A percentile compares a stretch with the other conserved stretches of the same genome.
Evolutionary conservation across 2,329 filamentous ascomycete genomes (phyloP).

Genomic region (Ascochyta viciae-villosae): DNA sequence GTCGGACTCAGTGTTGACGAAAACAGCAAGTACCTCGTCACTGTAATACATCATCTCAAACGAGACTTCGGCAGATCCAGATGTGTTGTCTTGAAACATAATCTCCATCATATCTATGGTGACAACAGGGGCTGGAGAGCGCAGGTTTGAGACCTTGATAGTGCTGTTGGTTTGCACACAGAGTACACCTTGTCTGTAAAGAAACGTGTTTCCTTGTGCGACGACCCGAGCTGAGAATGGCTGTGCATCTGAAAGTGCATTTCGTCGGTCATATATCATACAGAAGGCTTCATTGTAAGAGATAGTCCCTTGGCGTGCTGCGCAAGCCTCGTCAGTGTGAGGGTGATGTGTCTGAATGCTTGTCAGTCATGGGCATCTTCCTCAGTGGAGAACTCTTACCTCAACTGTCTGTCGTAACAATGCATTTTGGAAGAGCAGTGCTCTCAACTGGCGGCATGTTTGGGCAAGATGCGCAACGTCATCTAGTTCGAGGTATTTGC

Average conservation of each 20-base stretch:
- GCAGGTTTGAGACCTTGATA: constrained; percentile 67
- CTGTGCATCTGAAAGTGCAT: constrained; percentile 65
- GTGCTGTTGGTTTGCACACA: constrained; percentile 65
- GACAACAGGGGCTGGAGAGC: constrained; percentile 34
- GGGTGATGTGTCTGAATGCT: constrained; percentile 48
- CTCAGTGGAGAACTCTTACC: constrained; percentile 51
- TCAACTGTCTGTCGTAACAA: constrained; percentile 66
- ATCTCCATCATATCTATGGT: constrained; percentile 27
- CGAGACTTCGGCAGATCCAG: background rate
- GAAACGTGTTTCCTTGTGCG: constrained; percentile 66
- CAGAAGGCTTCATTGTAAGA: constrained; percentile 63
- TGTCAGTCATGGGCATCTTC: background rate
- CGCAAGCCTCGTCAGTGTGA: constrained; percentile 55
- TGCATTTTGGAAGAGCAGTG: constrained; percentile 60
- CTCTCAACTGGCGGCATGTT: constrained; percentile 60
- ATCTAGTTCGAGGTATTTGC: constrained; percentile 61
- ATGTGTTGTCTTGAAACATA: background rate
- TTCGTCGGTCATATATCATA: constrained; percentile 66
- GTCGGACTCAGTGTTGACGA: constrained; percentile 4
- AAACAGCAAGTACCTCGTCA: constrained; percentile 42
- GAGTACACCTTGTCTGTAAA: constrained; percentile 69
- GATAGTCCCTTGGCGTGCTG: constrained; percentile 46
- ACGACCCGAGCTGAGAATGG: constrained; percentile 69
- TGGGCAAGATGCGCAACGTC: constrained; percentile 65
- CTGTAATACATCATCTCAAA: constrained; percentile 40